Evolutionary conservation across 1,139 yeast genomes (phyloP).

Genomic region (Kazachstania sp.): DNA sequence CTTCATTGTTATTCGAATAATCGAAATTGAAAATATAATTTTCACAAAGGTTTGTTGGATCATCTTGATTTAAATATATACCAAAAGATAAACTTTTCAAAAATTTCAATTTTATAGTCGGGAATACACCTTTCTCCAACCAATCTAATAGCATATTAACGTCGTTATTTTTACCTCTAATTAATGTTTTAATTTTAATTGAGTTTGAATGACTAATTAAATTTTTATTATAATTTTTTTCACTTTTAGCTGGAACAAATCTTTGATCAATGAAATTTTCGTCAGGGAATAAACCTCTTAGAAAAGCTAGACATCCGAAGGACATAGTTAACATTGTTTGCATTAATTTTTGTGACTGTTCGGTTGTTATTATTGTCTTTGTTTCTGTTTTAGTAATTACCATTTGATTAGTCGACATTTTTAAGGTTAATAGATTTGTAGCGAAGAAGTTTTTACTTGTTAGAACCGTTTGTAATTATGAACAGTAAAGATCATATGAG

Average conservation of each 20-base stretch:
- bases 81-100: slow-evolving; percentile 41
- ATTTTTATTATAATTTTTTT: slow-evolving; percentile 23
- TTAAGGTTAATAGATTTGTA: no score
- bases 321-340: slow-evolving; percentile 41
- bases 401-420: slow-evolving; percentile 26
- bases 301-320: slow-evolving; percentile 43
- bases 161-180: slow-evolving; percentile 37
- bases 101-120: slow-evolving; percentile 36
- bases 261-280: slow-evolving; percentile 39
- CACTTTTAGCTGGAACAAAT: slow-evolving; percentile 33
- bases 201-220: slow-evolving; percentile 26
- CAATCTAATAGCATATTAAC: slow-evolving; percentile 43
- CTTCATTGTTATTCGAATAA: slow-evolving; percentile 28
- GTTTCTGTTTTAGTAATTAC: slow-evolving; percentile 13
- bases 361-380: slow-evolving; percentile 21
- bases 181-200: slow-evolving; percentile 39
- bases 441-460: no score
- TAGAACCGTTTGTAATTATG: no score
- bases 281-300: slow-evolving; percentile 45
- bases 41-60: slow-evolving; percentile 38
- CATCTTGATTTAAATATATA: slow-evolving; percentile 35
- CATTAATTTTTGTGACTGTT: slow-evolving; percentile 36
- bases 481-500: no score
- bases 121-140: slow-evolving; percentile 43
- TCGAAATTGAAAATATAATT: slow-evolving; percentile 42